Evolutionary conservation across 192 early-diverging fungal species (phyloP).

Genomic region (Backusella macrospora): DNA sequence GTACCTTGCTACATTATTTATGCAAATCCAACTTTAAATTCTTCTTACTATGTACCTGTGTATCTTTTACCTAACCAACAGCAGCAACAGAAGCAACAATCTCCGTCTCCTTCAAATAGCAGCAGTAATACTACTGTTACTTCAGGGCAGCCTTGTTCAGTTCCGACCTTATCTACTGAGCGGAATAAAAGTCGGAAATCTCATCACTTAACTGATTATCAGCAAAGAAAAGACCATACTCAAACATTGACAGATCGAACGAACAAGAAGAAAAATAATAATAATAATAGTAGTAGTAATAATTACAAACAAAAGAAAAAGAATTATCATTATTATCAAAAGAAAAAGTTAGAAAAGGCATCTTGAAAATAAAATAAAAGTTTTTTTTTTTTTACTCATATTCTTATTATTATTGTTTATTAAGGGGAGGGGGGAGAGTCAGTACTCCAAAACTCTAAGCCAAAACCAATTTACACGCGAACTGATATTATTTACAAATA

Average conservation of each 20-base stretch:
- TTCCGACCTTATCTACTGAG: not conserved
- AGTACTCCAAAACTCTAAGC: no score
- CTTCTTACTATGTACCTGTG: slow-evolving; percentile 11
- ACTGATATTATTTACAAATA: no score
- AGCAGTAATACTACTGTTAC: not conserved
- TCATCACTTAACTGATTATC: not conserved
- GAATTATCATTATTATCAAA: not conserved
- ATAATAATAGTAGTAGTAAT: not conserved
- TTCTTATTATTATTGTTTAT: not conserved
- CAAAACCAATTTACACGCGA: no score
- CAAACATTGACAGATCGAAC: not conserved
- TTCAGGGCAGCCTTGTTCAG: not conserved
- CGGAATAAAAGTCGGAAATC: slow-evolving; percentile 1
- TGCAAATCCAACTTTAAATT: slow-evolving; percentile 13
- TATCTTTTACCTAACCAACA: not conserved
- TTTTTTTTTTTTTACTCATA: not conserved
- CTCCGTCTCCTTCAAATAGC: not conserved
- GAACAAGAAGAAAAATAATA: not conserved
- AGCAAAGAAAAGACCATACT: not conserved
- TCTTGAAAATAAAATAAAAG: not conserved
- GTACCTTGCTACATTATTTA: slow-evolving; percentile 10
- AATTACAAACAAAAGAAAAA: not conserved
- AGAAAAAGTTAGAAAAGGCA: slow-evolving; percentile 1
- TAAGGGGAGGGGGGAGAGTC: no score
- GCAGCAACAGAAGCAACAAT: not conserved